Percentiles rank a stretch among this genome's conserved stretches.
Evolutionary conservation across 805 yeast genomes (phyloP).

Genomic region (Saccharomycopsis amapae): DNA sequence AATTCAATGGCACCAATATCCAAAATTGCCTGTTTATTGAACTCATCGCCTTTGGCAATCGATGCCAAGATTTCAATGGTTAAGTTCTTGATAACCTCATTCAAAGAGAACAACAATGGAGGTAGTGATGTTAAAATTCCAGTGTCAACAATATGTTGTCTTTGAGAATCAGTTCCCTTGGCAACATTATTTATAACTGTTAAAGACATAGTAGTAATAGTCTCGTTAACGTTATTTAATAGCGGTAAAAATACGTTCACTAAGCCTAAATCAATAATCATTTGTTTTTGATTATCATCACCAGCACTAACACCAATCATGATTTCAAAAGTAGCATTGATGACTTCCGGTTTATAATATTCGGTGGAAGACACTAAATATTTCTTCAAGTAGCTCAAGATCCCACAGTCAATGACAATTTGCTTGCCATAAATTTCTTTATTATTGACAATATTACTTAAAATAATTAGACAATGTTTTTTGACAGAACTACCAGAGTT

Average conservation of each 20-base stretch:
- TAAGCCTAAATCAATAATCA: conserved; percentile 19
- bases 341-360: conserved; percentile 20
- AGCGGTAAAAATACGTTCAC: conserved; percentile 20
- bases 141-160: conserved; percentile 18
- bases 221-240: conserved; percentile 21
- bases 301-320: conserved; percentile 21
- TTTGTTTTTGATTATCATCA: conserved; percentile 18
- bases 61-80: conserved; percentile 15
- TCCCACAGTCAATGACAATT: conserved; percentile 20
- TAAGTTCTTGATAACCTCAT: conserved; percentile 17
- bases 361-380: conserved; percentile 20
- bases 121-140: conserved; percentile 21
- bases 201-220: conserved; percentile 21
- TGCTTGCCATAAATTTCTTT: conserved; percentile 16
- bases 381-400: conserved; percentile 18
- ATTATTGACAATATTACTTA: conserved; percentile 16
- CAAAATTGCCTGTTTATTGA: conserved; percentile 20
- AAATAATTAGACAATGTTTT: conserved; percentile 20
- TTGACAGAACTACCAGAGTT: conserved; percentile 16
- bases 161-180: conserved; percentile 17
- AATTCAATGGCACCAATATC: conserved; percentile 21
- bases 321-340: conserved; percentile 21
- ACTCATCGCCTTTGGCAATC: conserved; percentile 20
- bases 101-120: conserved; percentile 19
- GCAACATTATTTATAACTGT: conserved; percentile 18